Conservation (phyloP, 352 stramenopile genomes). For the Globisporangium carolinianum region DNA sequence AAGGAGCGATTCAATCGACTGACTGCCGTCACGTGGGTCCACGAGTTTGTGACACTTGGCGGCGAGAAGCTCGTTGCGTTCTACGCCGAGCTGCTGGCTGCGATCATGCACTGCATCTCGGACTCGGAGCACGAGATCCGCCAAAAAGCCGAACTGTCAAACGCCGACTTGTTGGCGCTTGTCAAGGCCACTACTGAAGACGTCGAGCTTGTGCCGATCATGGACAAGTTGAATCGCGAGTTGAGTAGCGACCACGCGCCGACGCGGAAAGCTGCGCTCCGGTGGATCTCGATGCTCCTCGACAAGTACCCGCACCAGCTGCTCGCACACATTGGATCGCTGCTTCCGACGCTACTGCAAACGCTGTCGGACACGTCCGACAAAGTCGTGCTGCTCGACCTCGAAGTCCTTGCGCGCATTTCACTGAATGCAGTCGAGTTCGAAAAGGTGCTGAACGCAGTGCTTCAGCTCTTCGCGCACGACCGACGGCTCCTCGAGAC, state of each 20-base stretch:
- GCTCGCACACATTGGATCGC: conserved; percentile 84
- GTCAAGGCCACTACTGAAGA: conserved; percentile 89
- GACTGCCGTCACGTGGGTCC: conserved; percentile 97
- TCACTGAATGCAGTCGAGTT: conserved; percentile 89
- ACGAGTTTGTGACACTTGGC: conserved; percentile 96
- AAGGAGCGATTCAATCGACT: conserved; percentile 96
- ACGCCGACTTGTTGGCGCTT: conserved; percentile 93
- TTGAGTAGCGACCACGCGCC: conserved; percentile 94
- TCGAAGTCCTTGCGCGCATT: conserved; percentile 95
- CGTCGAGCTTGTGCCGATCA: conserved; percentile 90
- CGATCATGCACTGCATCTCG: conserved; percentile 98
- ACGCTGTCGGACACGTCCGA: conserved; percentile 95
- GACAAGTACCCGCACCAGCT: conserved; percentile 95
- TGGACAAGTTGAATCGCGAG: conserved; percentile 94
- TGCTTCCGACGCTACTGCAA: conserved; percentile 94
- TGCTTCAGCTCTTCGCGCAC: conserved; percentile 93
- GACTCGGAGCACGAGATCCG: conserved; percentile 96
- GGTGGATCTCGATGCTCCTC: conserved; percentile 99
- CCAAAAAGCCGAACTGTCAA: conserved; percentile 94
- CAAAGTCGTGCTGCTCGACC: conserved; percentile 94
- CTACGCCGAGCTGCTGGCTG: conserved; percentile 93
- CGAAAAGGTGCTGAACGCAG: conserved; percentile 91
- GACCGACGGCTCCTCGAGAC: conserved; percentile 87
- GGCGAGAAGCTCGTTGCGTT: conserved; percentile 93
- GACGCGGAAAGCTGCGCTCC: conserved; percentile 91